These are phyloP conservation scores for Scutellaria minor DNA, from an alignment of 257 asterid species.

Conservation along the genomic window DNA sequence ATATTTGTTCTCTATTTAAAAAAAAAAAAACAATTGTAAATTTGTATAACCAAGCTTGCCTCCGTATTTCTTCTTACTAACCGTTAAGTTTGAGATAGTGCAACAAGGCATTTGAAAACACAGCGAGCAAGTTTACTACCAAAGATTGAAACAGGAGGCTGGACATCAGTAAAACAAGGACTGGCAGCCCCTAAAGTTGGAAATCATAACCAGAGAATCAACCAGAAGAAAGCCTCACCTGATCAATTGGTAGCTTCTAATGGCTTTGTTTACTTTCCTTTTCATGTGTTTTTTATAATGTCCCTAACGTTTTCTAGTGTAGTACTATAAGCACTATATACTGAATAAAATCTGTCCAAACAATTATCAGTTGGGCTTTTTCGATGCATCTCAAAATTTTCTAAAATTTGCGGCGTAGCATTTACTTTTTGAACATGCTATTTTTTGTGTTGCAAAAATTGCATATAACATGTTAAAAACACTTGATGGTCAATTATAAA, in stretches of 20 bases:
- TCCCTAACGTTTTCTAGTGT: not conserved
- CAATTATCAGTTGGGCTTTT: conserved; percentile 21
- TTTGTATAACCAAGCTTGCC: conserved; percentile 21
- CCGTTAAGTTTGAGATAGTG: conserved; percentile 34
- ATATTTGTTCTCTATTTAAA: not conserved
- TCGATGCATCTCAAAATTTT: not conserved
- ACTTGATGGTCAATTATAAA: conserved; percentile 32
- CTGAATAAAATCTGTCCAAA: conserved; percentile 3
- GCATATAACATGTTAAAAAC: conserved; percentile 20
- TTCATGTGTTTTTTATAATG: conserved; percentile 21
- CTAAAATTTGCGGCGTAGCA: not conserved
- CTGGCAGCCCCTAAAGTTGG: conserved; percentile 43
- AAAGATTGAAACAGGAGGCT: conserved; percentile 58
- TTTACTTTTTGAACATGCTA: conserved; percentile 6
- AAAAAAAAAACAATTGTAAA: not conserved
- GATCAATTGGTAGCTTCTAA: conserved; percentile 50
- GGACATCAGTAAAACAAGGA: conserved; percentile 74
- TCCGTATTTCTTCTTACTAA: conserved; percentile 12
- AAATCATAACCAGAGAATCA: conserved; percentile 41
- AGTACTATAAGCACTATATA: conserved; percentile 5
- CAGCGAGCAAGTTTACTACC: conserved; percentile 42
- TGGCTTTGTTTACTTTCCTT: conserved; percentile 33
- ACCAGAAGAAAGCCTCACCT: conserved; percentile 43
- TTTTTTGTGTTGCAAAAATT: not conserved
- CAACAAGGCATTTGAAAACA: conserved; percentile 41